A percentile compares a stretch with the other conserved stretches of the same genome.
Conservation (phyloP, 192 early-diverging fungal species). For the Podila verticillata region DNA sequence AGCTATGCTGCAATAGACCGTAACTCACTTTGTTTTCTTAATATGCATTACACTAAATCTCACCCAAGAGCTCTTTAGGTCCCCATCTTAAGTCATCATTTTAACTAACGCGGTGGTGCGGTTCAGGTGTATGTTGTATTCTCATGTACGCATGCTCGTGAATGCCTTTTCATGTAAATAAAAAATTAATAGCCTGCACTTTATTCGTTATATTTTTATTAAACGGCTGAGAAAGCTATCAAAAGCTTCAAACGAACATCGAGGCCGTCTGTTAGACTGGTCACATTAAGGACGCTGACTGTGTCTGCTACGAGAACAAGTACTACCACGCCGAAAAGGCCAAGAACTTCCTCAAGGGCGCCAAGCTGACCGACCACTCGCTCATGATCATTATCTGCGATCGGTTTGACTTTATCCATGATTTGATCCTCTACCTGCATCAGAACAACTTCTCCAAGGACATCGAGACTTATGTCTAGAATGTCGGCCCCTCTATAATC, state of each 20-base stretch:
- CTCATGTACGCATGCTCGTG: too few species aligned
- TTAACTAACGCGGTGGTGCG: too few species aligned
- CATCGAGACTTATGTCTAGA: slow-evolving; percentile 99
- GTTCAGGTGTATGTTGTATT: too few species aligned
- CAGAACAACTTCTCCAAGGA: slow-evolving; percentile 93
- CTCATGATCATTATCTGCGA: slow-evolving; percentile 99
- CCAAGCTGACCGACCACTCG: slow-evolving; percentile 93
- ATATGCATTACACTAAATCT: too few species aligned
- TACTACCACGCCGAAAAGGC: slow-evolving; percentile 97
- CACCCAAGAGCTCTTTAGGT: too few species aligned
- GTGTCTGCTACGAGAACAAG: slow-evolving; percentile 95
- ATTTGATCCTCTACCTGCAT: slow-evolving; percentile 95
- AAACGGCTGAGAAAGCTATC: too few species aligned
- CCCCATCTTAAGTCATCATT: too few species aligned
- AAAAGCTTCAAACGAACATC: slow-evolving; percentile 99
- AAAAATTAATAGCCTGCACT: too few species aligned
- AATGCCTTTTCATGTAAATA: too few species aligned
- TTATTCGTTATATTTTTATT: too few species aligned
- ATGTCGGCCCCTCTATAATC: slow-evolving; percentile 92
- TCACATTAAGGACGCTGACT: slow-evolving; percentile 96
- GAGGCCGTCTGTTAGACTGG: slow-evolving; percentile 93
- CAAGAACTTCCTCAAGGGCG: slow-evolving; percentile 99
- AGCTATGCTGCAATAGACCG: too few species aligned
- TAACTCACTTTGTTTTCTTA: too few species aligned
- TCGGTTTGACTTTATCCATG: slow-evolving; percentile 96